Evolutionary conservation across 768 basidiomycete species (phyloP).

Genomic region (Clitopilus hobsonii): DNA sequence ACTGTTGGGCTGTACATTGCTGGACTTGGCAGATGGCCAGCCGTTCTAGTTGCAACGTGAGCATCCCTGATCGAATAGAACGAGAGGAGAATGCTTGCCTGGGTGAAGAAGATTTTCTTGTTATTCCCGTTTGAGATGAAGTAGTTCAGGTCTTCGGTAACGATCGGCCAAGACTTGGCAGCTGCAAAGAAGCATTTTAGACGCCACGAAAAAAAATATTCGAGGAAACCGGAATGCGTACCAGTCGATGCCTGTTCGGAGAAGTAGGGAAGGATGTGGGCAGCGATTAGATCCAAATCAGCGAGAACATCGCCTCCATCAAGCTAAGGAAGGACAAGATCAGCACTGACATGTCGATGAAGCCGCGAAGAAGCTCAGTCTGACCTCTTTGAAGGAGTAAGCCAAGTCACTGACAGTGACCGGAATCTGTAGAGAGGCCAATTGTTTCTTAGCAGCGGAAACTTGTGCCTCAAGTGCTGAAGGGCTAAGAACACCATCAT

Average conservation of each 20-base stretch:
- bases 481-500: conserved; percentile 48
- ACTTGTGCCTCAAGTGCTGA: conserved; percentile 48
- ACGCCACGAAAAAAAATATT: not conserved
- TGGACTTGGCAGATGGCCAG: conserved; percentile 66
- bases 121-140: conserved; percentile 58
- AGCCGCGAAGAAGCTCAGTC: not conserved
- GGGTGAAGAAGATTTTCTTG: conserved; percentile 73
- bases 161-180: conserved; percentile 59
- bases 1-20: conserved; percentile 63
- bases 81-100: too few species aligned
- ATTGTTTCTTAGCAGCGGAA: conserved; percentile 36
- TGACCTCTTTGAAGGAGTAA: conserved; percentile 47
- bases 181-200: conserved; percentile 34
- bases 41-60: conserved; percentile 47
- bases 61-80: too few species aligned
- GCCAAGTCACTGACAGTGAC: conserved; percentile 69
- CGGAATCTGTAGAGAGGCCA: conserved; percentile 52
- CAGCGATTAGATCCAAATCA: conserved; percentile 61
- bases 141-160: conserved; percentile 57
- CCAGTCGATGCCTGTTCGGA: conserved; percentile 50
- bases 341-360: not conserved
- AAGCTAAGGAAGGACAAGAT: conserved; percentile 23
- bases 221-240: conserved; percentile 18
- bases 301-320: conserved; percentile 44
- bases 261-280: conserved; percentile 73